These are phyloP conservation scores for Alternaria rosae DNA, from an alignment of 2,329 filamentous ascomycete genomes.

Conservation along the genomic window DNA sequence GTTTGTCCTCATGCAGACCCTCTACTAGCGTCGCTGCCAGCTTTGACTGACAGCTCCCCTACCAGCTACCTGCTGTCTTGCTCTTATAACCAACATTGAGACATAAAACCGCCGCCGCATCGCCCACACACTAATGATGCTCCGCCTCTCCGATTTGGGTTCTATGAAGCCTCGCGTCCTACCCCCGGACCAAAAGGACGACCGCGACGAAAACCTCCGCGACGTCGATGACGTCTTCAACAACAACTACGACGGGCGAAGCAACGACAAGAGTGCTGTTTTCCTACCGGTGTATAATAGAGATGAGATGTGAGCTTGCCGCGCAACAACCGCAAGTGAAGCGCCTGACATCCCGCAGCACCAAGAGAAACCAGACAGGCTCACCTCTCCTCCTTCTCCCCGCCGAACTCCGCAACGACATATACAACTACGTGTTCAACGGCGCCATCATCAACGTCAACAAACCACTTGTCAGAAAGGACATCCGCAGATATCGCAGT, in stretches of 20 bases:
- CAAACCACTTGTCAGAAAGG: neutral
- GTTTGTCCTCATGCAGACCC: neutral
- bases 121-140: neutral
- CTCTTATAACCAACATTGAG: neutral
- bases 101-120: neutral
- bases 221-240: neutral
- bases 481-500: neutral
- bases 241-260: neutral
- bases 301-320: no score
- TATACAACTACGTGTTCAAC: neutral
- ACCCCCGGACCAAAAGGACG: neutral
- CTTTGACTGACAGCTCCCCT: neutral
- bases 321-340: no score
- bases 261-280: neutral
- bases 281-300: no score
- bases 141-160: neutral
- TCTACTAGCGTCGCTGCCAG: neutral
- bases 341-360: neutral
- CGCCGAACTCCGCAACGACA: constrained; percentile 1
- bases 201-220: neutral
- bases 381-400: constrained; percentile 1
- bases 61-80: neutral
- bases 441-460: neutral
- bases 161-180: neutral
- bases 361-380: neutral